phyloP scores from a whole-genome alignment of 176 grass and related monocot species.

The Triticum aestivum region DNA sequence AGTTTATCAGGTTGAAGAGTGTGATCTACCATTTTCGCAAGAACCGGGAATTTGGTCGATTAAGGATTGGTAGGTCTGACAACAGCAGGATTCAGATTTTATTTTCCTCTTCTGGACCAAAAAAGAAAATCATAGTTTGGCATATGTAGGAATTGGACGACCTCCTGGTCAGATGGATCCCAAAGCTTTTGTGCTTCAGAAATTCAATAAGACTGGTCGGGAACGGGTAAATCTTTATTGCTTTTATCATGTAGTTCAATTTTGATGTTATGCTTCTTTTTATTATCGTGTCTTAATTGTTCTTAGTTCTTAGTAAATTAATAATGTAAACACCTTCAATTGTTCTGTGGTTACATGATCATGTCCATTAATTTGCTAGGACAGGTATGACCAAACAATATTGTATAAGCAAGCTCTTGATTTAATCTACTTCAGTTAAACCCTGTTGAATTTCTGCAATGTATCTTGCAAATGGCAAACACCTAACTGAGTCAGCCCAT shows the following conservation, averaged over 20 bases:
- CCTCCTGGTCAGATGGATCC: constrained; percentile 92
- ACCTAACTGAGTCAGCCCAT: background rate
- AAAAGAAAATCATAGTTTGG: background rate
- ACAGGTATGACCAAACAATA: background rate
- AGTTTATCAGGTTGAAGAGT: constrained; percentile 68
- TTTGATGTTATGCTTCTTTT: constrained; percentile 9
- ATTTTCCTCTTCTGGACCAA: background rate
- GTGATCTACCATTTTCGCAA: constrained; percentile 77
- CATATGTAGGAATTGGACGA: constrained; percentile 68
- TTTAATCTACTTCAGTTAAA: background rate
- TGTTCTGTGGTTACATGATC: background rate
- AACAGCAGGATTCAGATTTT: background rate
- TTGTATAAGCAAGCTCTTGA: background rate
- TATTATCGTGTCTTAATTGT: constrained; percentile 5
- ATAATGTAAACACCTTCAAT: background rate
- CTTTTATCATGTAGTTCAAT: background rate
- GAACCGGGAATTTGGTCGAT: constrained; percentile 78
- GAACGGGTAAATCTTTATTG: constrained; percentile 54
- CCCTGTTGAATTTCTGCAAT: background rate
- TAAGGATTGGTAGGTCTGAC: constrained; percentile 74
- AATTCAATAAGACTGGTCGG: constrained; percentile 64
- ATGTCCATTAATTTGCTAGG: background rate
- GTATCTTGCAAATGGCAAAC: background rate
- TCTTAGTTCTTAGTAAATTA: background rate
- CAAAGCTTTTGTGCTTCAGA: constrained; percentile 88